phyloP scores from a whole-genome alignment of 176 grass and related monocot species.

The Triticum monococcum region DNA sequence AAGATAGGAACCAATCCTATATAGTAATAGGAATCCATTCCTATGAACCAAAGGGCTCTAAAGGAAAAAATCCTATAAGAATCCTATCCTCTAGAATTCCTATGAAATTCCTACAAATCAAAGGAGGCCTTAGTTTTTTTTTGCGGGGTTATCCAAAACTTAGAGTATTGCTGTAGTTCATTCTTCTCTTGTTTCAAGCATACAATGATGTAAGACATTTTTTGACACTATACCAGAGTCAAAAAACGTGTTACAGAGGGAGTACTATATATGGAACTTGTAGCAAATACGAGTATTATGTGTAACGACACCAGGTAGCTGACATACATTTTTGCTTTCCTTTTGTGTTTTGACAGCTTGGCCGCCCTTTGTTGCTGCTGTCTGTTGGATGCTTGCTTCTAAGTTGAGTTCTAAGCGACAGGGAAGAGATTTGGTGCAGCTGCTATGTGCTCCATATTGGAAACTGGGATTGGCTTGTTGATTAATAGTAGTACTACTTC shows the following conservation, averaged over 20 bases:
- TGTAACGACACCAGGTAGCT: background rate
- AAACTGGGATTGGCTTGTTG: constrained; percentile 2
- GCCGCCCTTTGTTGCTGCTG: constrained; percentile 36
- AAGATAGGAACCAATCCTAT: too few relatives aligned
- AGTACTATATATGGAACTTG: background rate
- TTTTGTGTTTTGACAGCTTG: constrained; percentile 10
- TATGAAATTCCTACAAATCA: too few relatives aligned
- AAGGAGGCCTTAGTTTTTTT: background rate
- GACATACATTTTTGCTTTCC: background rate
- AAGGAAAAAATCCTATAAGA: too few relatives aligned
- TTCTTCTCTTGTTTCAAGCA: background rate
- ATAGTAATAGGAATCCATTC: too few relatives aligned
- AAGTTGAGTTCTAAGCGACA: background rate
- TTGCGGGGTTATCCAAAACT: background rate
- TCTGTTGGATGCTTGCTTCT: constrained; percentile 17
- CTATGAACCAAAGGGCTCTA: too few relatives aligned
- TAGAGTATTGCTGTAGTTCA: too few relatives aligned
- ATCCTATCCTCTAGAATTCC: too few relatives aligned
- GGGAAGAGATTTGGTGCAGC: background rate
- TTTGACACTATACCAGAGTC: too few relatives aligned
- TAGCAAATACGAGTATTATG: background rate
- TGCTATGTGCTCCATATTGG: background rate
- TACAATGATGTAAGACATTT: too few relatives aligned
- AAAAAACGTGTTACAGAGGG: too few relatives aligned
- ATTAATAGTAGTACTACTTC: background rate